Base-by-base conservation (phyloP, 352 stramenopile genomes). In the Phytophthora ramorum region DNA sequence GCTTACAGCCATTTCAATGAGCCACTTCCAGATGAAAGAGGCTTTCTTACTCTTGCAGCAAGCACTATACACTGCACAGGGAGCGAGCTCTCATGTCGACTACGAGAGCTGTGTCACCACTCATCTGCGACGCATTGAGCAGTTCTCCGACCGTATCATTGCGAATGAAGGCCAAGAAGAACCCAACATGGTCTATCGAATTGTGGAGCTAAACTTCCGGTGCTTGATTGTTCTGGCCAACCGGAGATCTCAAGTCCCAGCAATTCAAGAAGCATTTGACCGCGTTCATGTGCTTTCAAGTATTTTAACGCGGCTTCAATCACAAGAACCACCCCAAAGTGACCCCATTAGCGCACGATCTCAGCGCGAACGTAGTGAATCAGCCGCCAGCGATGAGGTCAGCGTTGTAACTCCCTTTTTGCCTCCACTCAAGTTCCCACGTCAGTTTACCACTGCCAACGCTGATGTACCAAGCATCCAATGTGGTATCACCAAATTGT, bases 161-260 rank as follows among this genome's bases (percentile, higher is more conserved):
- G 50, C 52, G 5, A 68, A 63, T 22, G 20, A 26, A 14, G 40
- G 12, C 4, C 55, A 73, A 45, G 69, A 79, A 22, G 71, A 71
- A 6, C 13, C 9, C 2, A 19, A 45, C 9, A 62, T 65, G 24
- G 28, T 76, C 17, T 47, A 34, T 44, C 69, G 56, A 20, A 52
- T 72, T 4, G 35, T 77, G 10, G 72, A 68, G n/a, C 24, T 81
- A n/a, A 63, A 83, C 16, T 46, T 88, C 0, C 49, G 65, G 40
- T 87, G 78, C 35, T 32, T 79, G 9, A 56, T 91, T 8, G 57
- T 69, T 4, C 60, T 87, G 19, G 73, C 54, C 13, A 79, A 56
- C 43, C 73, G 73, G 28, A 69, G 75, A 24, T 55, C 62, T 9
- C 53, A 66, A 4, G 51, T 69, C 8, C 49, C 73, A 12, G 45